Evolutionary conservation across 768 basidiomycete genomes (phyloP), one percentile per base, ranked within the genome.

Genomic region (Tylopilus intermedius): DNA sequence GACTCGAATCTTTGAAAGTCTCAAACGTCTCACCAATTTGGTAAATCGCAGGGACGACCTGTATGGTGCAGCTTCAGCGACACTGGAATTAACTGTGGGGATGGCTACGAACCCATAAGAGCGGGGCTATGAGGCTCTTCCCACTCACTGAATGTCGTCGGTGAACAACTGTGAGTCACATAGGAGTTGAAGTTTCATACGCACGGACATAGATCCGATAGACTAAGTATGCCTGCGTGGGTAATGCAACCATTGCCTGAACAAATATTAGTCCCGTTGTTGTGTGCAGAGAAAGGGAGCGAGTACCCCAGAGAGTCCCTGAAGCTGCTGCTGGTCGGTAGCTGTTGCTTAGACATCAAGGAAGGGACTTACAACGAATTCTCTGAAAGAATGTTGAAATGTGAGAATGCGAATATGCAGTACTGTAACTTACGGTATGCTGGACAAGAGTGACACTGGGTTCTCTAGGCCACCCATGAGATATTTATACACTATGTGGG

Each of bases 61-160:
- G 22, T 4, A 38, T 11, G 8, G 4, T 6, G 24, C 2, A 13
- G 1, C n/a, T 44, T 13, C 13, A 24, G 3, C 4, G 4, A 24
- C 10, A 41, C 6, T 30, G 14, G 3, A 30, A n/a, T 22, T 39
- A 2, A 0, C 1, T 22, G 9, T 1, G 4, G 0, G 8, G 27
- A 43, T 15, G 35, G 24, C 7, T 8, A 6, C 59, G 3, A 35
- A 59, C 58, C 58, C 54, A 51, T 45, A 60, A 4, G 9, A 57
- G 0, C 9, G 59, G 59, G 0, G 13, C 27, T 1, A 50, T 8
- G 2, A 56, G 18, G 15, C 47, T 53, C 29, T 22, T 57, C 9
- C 45, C 41, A n/a, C 46, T 41, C 4, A 61, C 60, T 58, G 32
- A 26, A 13, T 5, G 1, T 8, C 1, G 4, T 58, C 21, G 55